Evolutionary conservation across 345 rosid species (phyloP).

Genomic region (Conringia planisiliqua): DNA sequence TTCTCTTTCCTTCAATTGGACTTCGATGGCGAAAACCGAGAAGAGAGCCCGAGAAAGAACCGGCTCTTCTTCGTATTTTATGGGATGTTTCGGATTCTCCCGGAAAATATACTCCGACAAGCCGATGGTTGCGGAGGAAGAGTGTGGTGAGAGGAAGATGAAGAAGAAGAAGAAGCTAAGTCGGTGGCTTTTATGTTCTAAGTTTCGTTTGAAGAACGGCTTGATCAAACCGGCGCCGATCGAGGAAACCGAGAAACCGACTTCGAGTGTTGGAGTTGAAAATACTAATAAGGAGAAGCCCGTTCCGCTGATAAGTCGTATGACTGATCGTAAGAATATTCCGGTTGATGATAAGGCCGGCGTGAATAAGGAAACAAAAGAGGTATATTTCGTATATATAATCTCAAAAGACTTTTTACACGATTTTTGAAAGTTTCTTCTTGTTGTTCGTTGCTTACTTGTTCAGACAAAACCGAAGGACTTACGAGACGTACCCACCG

Average conservation of each 20-base stretch:
- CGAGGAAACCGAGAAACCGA: slow-evolving; percentile 23
- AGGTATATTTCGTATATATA: slow-evolving; percentile 7
- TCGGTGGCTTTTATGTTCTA: slow-evolving; percentile 27
- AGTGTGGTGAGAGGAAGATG: neutral
- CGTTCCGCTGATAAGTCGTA: slow-evolving; percentile 22
- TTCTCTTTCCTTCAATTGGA: slow-evolving; percentile 15
- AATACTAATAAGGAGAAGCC: slow-evolving; percentile 9
- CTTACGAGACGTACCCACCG: slow-evolving; percentile 21
- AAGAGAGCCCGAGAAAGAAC: slow-evolving; percentile 5
- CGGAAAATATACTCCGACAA: slow-evolving; percentile 20
- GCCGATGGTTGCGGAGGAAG: neutral
- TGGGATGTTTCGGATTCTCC: slow-evolving; percentile 48
- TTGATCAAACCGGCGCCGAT: slow-evolving; percentile 45
- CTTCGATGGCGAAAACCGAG: slow-evolving; percentile 35
- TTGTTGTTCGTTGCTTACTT: neutral
- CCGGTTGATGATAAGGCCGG: slow-evolving; percentile 18
- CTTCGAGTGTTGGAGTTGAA: neutral
- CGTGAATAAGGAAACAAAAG: slow-evolving; percentile 4
- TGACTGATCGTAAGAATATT: slow-evolving; percentile 19
- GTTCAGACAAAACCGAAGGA: slow-evolving; percentile 33
- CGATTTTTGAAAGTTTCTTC: neutral
- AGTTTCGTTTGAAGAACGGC: slow-evolving; percentile 36
- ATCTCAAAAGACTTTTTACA: neutral
- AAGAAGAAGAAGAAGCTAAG: neutral
- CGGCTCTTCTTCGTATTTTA: slow-evolving; percentile 29